These are phyloP conservation scores for Pyrenochaeta sp. DNA, from an alignment of 2,329 filamentous ascomycete genomes.

Conservation along the genomic window DNA sequence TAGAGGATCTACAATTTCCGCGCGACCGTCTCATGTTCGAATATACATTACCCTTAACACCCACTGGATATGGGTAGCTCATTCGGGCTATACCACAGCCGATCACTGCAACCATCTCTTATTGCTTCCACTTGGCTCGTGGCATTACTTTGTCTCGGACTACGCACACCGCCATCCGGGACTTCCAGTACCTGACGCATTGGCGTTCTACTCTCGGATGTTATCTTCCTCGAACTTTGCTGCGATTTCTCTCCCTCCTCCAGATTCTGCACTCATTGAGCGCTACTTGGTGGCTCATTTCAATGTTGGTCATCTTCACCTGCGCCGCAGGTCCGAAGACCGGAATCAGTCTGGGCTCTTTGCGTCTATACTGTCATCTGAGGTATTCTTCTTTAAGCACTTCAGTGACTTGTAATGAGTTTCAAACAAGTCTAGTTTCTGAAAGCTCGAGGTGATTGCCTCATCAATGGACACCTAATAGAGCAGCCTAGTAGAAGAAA, in stretches of 20 bases:
- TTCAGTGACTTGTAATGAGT: background rate
- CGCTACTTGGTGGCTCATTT: constrained; percentile 36
- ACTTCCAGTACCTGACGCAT: constrained; percentile 7
- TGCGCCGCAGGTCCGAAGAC: constrained; percentile 20
- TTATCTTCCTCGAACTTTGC: constrained; percentile 11
- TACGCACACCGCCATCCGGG: constrained; percentile 7
- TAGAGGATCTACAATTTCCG: constrained; percentile 26
- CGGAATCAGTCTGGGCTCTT: constrained; percentile 38
- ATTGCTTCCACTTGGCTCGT: constrained; percentile 4
- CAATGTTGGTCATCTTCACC: constrained; percentile 43
- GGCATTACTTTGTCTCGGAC: constrained; percentile 1
- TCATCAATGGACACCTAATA: background rate
- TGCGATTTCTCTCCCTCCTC: constrained; percentile 35
- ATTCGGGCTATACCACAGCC: constrained; percentile 9
- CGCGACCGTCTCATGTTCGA: constrained; percentile 14
- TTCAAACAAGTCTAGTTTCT: background rate
- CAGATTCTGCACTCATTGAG: constrained; percentile 26
- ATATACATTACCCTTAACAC: constrained; percentile 15
- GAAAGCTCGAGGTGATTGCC: background rate
- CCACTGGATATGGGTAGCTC: constrained; percentile 20
- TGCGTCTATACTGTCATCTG: background rate
- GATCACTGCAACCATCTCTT: constrained; percentile 1
- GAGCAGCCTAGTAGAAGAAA: constrained; percentile 31
- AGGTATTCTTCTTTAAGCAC: background rate
- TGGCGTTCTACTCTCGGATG: constrained; percentile 6